A percentile compares a stretch with the other conserved stretches of the same genome.
These are phyloP conservation scores for Centrapalus pauciflorus DNA, from an alignment of 129 eudicot species.

Conservation along the genomic window DNA sequence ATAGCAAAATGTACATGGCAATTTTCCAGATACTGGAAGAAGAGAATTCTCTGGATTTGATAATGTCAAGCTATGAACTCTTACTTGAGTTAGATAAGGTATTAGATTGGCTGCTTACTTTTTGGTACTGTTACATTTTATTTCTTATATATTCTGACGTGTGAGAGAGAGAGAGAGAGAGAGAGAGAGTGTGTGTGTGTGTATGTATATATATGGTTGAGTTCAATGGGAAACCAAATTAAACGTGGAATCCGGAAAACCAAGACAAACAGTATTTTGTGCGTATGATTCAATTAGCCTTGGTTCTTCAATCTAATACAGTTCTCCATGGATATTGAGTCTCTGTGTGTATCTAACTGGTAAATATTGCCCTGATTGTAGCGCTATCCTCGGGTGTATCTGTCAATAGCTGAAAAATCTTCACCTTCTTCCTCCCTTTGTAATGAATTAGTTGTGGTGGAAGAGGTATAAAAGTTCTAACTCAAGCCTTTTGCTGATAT, in stretches of 20 bases:
- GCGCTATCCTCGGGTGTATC: constrained; percentile 69
- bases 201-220: too few species aligned
- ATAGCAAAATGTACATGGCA: constrained; percentile 79
- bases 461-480: constrained; percentile 47
- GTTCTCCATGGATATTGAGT: too few species aligned
- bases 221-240: too few species aligned
- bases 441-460: constrained; percentile 48
- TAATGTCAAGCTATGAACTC: constrained; percentile 77
- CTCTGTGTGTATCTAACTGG: too few species aligned
- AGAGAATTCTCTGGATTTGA: constrained; percentile 60
- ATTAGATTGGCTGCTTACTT: constrained; percentile 8
- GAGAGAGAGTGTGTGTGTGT: too few species aligned
- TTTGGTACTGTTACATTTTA: not conserved
- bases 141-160: not conserved
- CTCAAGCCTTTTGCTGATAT: not conserved
- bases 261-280: too few species aligned
- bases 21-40: constrained; percentile 64
- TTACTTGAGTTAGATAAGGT: constrained; percentile 72
- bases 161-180: too few species aligned
- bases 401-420: constrained; percentile 23
- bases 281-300: too few species aligned
- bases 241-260: too few species aligned
- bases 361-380: constrained; percentile 20
- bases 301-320: too few species aligned
- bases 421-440: constrained; percentile 22